Evolutionary conservation across 2,329 filamentous ascomycete species (phyloP).

Genomic region (Blastomyces emzantsi): DNA sequence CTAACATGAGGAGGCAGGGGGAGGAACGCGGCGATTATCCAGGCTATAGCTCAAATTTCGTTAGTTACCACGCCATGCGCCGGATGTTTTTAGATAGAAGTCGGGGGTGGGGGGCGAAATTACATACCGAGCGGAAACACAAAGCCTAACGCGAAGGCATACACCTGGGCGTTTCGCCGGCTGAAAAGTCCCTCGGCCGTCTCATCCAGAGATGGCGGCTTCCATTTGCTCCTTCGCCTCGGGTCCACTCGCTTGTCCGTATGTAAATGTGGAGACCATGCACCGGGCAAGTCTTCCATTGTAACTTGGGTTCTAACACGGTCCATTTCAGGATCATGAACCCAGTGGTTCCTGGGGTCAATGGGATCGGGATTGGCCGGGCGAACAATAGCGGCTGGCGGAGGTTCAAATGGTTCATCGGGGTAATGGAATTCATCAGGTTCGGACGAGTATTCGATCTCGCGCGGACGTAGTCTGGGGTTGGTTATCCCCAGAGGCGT

Average conservation of each 20-base stretch:
- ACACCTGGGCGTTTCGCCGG: slow-evolving; percentile 62
- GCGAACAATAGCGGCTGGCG: slow-evolving; percentile 13
- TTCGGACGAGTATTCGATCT: slow-evolving; percentile 12
- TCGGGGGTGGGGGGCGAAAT: neutral
- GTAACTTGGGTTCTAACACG: slow-evolving; percentile 21
- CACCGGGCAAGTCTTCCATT: slow-evolving; percentile 44
- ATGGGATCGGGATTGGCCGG: slow-evolving; percentile 25
- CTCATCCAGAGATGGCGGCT: slow-evolving; percentile 61
- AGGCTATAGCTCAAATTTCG: slow-evolving; percentile 43
- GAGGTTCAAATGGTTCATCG: slow-evolving; percentile 10
- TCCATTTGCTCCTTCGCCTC: slow-evolving; percentile 55
- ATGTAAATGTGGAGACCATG: slow-evolving; percentile 66
- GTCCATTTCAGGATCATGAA: slow-evolving; percentile 21
- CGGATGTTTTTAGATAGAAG: neutral
- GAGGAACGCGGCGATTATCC: slow-evolving; percentile 69
- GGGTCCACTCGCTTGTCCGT: slow-evolving; percentile 51
- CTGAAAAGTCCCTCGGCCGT: slow-evolving; percentile 54
- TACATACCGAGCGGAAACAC: slow-evolving; percentile 61
- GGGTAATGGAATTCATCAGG: neutral
- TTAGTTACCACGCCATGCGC: neutral
- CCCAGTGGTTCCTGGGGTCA: slow-evolving; percentile 40
- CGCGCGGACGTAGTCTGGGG: slow-evolving; percentile 18
- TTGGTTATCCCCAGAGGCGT: slow-evolving; percentile 27
- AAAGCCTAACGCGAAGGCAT: slow-evolving; percentile 68
- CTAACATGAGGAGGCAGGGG: slow-evolving; percentile 56